phyloP scores from a whole-genome alignment of 768 basidiomycete genomes.

The Russula emetica region DNA sequence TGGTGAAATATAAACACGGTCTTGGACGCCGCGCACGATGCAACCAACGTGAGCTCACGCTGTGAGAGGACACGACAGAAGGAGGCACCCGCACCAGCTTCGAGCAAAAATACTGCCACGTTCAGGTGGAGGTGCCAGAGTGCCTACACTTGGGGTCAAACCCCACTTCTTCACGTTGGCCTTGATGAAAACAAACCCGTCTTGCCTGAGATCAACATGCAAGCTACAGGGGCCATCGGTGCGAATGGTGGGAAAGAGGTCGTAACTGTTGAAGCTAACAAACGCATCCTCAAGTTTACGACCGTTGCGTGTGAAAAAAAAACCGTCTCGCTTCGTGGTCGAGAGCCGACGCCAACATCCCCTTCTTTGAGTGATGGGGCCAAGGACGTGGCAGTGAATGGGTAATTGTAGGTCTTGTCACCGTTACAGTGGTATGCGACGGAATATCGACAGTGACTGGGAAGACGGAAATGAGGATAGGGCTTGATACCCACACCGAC shows the following conservation, averaged over 20 bases:
- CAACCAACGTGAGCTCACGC: constrained; percentile 48
- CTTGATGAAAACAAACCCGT: constrained; percentile 98
- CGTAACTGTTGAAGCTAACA: constrained; percentile 81
- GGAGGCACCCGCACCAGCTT: constrained; percentile 63
- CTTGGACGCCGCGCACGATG: constrained; percentile 59
- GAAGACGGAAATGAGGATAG: constrained; percentile 89
- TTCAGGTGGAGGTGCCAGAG: constrained; percentile 95
- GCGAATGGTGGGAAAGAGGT: constrained; percentile 95
- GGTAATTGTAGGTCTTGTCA: constrained; percentile 96
- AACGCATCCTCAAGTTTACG: constrained; percentile 96
- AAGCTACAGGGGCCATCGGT: constrained; percentile 95
- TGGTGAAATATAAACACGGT: constrained; percentile 52
- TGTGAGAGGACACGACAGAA: constrained; percentile 41
- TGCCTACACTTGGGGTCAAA: constrained; percentile 93
- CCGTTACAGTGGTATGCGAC: constrained; percentile 96
- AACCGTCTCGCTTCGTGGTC: constrained; percentile 94
- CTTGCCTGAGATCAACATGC: constrained; percentile 95
- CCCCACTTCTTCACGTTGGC: constrained; percentile 99
- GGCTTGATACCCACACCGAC: constrained; percentile 96
- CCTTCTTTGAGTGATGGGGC: constrained; percentile 87
- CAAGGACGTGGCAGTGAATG: constrained; percentile 81
- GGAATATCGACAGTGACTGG: constrained; percentile 80
- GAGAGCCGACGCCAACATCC: constrained; percentile 95
- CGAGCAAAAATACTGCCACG: constrained; percentile 89
- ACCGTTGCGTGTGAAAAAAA: constrained; percentile 98